phyloP scores from a whole-genome alignment of 192 early-diverging fungal species.

The Podila minutissima region DNA sequence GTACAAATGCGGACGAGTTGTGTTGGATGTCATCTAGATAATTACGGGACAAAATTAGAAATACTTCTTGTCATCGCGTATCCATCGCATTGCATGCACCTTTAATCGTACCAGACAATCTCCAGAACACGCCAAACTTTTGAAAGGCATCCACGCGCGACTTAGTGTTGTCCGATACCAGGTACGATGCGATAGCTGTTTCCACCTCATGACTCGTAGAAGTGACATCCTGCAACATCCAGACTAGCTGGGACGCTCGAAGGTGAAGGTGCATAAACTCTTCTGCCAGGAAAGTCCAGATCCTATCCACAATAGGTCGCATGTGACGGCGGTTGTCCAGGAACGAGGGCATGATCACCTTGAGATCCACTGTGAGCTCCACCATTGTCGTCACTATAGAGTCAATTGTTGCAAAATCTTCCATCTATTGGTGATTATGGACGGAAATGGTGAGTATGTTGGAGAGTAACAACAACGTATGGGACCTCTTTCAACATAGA shows the following conservation, averaged over 20 bases:
- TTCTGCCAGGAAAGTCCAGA: constrained; percentile 76
- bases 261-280: constrained; percentile 65
- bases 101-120: constrained; percentile 57
- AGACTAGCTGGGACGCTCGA: constrained; percentile 73
- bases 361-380: constrained; percentile 45
- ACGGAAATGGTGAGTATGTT: not conserved
- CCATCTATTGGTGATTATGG: constrained; percentile 9
- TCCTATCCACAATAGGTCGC: constrained; percentile 57
- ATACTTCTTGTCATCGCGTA: not conserved
- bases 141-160: constrained; percentile 58
- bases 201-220: constrained; percentile 68
- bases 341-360: constrained; percentile 36
- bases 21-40: constrained; percentile 48
- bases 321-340: constrained; percentile 51
- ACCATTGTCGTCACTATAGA: constrained; percentile 58
- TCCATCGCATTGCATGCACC: not conserved
- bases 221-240: constrained; percentile 64
- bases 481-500: too few relatives aligned
- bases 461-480: not conserved
- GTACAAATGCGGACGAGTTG: constrained; percentile 64
- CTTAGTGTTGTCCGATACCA: constrained; percentile 50
- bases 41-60: not conserved
- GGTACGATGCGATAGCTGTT: constrained; percentile 62
- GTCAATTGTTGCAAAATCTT: constrained; percentile 60
- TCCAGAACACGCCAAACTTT: constrained; percentile 79